phyloP scores from a whole-genome alignment of 495 filamentous ascomycete species.

The Aspergillus cavernicola region DNA sequence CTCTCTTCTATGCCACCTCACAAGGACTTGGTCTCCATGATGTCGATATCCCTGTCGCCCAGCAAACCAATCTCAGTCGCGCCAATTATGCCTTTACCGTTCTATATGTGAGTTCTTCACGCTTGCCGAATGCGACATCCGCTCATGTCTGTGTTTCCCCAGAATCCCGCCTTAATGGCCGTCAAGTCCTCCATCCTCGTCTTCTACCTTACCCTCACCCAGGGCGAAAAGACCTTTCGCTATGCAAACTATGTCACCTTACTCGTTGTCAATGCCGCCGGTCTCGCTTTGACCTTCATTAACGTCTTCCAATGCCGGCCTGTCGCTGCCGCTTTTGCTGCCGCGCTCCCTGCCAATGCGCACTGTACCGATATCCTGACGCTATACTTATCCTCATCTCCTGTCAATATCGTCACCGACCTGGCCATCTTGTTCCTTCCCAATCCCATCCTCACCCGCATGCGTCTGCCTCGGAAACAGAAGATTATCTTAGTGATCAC shows the following conservation, averaged over 20 bases:
- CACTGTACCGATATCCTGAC: conserved; percentile 72
- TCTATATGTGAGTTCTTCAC: conserved; percentile 61
- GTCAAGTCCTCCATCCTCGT: conserved; percentile 88
- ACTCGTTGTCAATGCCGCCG: conserved; percentile 70
- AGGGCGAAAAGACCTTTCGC: conserved; percentile 67
- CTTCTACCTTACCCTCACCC: conserved; percentile 79
- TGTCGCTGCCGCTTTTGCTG: conserved; percentile 56
- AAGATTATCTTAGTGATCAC: conserved; percentile 80
- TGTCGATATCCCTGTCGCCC: conserved; percentile 47
- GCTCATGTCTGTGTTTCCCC: conserved; percentile 2
- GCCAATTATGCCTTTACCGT: conserved; percentile 81
- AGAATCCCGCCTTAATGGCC: conserved; percentile 79
- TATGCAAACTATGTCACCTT: conserved; percentile 68
- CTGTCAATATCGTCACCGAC: conserved; percentile 83
- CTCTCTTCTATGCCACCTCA: conserved; percentile 67
- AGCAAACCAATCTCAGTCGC: conserved; percentile 52
- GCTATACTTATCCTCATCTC: conserved; percentile 78
- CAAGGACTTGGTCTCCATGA: conserved; percentile 79
- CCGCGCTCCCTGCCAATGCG: conserved; percentile 37
- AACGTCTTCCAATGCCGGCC: conserved; percentile 91
- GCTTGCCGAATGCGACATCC: background rate
- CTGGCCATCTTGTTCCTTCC: conserved; percentile 79
- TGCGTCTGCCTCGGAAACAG: conserved; percentile 78
- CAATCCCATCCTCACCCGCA: conserved; percentile 79
- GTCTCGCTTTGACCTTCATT: conserved; percentile 73